Evolutionary conservation across 768 basidiomycete species (phyloP).

Genomic region (Trametes coccinea): DNA sequence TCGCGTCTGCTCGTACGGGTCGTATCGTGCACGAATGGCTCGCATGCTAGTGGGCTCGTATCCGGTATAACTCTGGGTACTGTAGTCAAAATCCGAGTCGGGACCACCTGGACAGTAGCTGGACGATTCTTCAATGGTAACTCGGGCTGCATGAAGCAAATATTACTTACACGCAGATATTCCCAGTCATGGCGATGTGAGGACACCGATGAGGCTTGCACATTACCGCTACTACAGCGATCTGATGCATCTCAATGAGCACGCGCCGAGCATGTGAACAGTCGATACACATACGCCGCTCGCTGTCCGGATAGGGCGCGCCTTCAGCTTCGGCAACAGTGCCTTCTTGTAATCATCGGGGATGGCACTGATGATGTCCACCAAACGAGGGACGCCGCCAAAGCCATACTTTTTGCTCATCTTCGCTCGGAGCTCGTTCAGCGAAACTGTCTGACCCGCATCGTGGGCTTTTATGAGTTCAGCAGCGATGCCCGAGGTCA

Average conservation of each 20-base stretch:
- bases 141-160: not conserved
- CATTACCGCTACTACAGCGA: conserved; percentile 99
- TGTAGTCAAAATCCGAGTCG: conserved; percentile 99
- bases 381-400: conserved; percentile 86
- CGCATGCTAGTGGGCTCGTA: conserved; percentile 99
- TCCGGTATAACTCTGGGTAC: conserved; percentile 94
- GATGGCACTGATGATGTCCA: conserved; percentile 98
- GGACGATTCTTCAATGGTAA: conserved; percentile 3
- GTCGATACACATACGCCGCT: conserved; percentile 72
- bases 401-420: conserved; percentile 89
- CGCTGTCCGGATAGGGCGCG: conserved; percentile 93
- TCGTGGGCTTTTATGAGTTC: conserved; percentile 91
- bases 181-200: conserved; percentile 99
- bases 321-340: conserved; percentile 83
- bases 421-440: conserved; percentile 84
- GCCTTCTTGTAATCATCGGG: conserved; percentile 97
- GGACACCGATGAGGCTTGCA: conserved; percentile 99
- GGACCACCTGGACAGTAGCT: conserved; percentile 99
- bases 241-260: conserved; percentile 46
- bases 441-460: conserved; percentile 70
- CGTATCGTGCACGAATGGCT: conserved; percentile 93
- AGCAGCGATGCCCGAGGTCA: conserved; percentile 92
- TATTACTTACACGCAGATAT: conserved; percentile 87
- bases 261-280: not conserved
- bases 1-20: conserved; percentile 96